phyloP scores from a whole-genome alignment of 768 basidiomycete genomes.

The Crepidotus variabilis region DNA sequence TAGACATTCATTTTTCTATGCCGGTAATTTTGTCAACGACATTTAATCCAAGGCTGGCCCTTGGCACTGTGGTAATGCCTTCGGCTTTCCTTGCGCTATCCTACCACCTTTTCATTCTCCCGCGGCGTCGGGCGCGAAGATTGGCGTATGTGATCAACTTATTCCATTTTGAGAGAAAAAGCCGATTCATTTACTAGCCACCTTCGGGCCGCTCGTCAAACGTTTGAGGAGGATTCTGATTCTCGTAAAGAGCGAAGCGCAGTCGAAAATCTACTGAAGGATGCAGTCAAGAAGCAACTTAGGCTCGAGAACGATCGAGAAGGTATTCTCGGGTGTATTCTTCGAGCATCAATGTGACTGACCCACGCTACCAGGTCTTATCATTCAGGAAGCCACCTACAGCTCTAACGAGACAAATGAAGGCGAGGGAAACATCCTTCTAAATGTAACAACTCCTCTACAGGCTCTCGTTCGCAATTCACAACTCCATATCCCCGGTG shows the following conservation, averaged over 20 bases:
- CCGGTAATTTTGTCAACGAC: slow-evolving; percentile 57
- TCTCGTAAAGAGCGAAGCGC: slow-evolving; percentile 61
- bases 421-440: slow-evolving; percentile 49
- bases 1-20: slow-evolving; percentile 53
- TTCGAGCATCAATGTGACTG: background rate
- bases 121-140: slow-evolving; percentile 49
- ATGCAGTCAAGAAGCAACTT: slow-evolving; percentile 61
- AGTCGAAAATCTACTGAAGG: slow-evolving; percentile 58
- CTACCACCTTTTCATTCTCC: slow-evolving; percentile 57
- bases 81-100: slow-evolving; percentile 47
- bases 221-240: slow-evolving; percentile 62
- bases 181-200: slow-evolving; percentile 38
- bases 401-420: slow-evolving; percentile 50
- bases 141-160: slow-evolving; percentile 37
- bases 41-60: slow-evolving; percentile 39
- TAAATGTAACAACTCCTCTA: slow-evolving; percentile 79
- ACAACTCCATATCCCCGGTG: slow-evolving; percentile 74
- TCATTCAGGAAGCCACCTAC: slow-evolving; percentile 75
- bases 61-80: slow-evolving; percentile 52
- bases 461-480: slow-evolving; percentile 79
- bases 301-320: slow-evolving; percentile 61
- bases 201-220: slow-evolving; percentile 60
- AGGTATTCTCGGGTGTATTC: slow-evolving; percentile 37
- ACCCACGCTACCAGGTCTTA: slow-evolving; percentile 47
- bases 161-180: background rate